Base-by-base conservation (phyloP, 768 basidiomycete species). In the Collybiopsis confluens region DNA sequence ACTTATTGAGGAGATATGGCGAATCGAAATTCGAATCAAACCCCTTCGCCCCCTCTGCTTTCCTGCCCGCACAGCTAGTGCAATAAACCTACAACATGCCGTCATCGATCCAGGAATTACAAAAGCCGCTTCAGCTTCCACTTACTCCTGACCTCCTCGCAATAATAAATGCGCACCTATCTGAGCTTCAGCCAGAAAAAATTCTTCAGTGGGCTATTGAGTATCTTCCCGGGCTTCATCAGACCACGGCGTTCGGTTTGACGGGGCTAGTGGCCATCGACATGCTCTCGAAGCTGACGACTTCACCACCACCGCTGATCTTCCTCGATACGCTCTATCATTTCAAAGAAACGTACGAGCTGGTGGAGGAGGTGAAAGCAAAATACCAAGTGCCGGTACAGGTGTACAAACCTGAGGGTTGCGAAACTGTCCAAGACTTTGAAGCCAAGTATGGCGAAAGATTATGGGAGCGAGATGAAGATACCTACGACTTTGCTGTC, bases 291-390 rank as follows among this genome's bases (percentile, higher is more conserved):
- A 90, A 90, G 67, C 74, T 94, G 57, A 85, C 86, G 2, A 56
- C 73, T 24, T 65, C 71, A 16, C 79, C 81, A 0, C 90, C 90
- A 1, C 92, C 94, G 1, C 79, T 98, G 18, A 93, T 98, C 73
- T 98, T 99, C 73, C 71, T 98, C 65, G 95, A 99, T 73, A 98
- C 97, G 0, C 77, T 98, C 13, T 93, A 98, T 66, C 97, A 98
- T 73, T 99, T 99, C 70, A 74, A 76, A 3, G 92, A 98, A 73
- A 98, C 96, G 4, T 87, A 97, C 62, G 84, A 85, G 54, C 85
- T 99, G 42, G 88, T 95, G 9, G 81, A 86, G 35, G 83, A 85
- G n/a, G 90, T 94, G 16, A 82, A 86, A 63, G 67, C 75, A 59
- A 81, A 75, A 56, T 99, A 98, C 67, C 73, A 74, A n/a, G 74